Conservation (phyloP, 192 early-diverging fungal species). For the Mortierella claussenii region DNA sequence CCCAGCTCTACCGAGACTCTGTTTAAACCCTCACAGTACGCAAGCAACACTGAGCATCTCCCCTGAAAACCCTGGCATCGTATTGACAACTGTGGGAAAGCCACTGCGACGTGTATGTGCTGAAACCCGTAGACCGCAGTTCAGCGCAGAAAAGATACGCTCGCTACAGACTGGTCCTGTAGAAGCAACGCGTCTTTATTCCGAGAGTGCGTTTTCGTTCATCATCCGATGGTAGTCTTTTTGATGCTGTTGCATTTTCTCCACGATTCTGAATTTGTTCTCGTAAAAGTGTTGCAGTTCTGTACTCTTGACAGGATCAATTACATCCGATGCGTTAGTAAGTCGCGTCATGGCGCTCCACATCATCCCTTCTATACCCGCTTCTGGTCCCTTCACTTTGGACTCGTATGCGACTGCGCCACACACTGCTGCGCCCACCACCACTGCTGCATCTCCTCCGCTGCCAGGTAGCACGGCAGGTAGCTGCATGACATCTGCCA, state of each 20-base stretch:
- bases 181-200: too few species aligned
- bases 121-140: too few species aligned
- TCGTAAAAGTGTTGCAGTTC: conserved; percentile 55
- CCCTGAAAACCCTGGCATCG: too few species aligned
- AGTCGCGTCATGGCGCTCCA: conserved; percentile 69
- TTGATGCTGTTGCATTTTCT: conserved; percentile 70
- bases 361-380: conserved; percentile 34
- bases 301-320: conserved; percentile 54
- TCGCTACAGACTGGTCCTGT: too few species aligned
- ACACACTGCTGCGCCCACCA: conserved; percentile 75
- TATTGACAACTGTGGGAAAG: too few species aligned
- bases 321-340: conserved; percentile 54
- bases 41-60: too few species aligned
- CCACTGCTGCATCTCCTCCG: conserved; percentile 67
- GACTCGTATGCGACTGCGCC: conserved; percentile 64
- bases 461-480: conserved; percentile 63
- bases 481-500: conserved; percentile 67
- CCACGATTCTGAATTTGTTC: conserved; percentile 64
- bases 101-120: too few species aligned
- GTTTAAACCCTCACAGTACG: too few species aligned
- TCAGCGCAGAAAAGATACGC: too few species aligned
- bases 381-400: conserved; percentile 9
- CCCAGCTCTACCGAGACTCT: too few species aligned
- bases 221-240: conserved; percentile 63
- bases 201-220: too few species aligned